Base-by-base conservation (phyloP, 1,284 basidiomycete species). In the Puccinia hordei region DNA sequence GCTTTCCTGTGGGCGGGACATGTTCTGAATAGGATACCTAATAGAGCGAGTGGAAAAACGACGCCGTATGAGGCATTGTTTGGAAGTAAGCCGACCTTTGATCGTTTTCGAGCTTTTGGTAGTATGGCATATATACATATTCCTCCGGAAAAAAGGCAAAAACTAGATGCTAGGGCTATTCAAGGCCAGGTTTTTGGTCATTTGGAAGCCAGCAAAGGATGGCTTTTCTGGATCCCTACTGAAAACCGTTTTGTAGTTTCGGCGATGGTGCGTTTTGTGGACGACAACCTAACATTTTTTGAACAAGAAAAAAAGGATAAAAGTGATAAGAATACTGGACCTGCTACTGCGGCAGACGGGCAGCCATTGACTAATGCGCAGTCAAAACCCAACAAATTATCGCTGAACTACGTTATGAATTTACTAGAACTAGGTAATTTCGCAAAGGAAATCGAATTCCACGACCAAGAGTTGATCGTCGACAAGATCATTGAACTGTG, bases 111-210 rank as follows among this genome's bases (percentile, higher is more conserved):
- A 13, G 22, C 30, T 2, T 79, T 71, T 61, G 68, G 77, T 12
- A 33, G n/a, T 17, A 27, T n/a, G 19, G 76, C 15, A 0, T 79
- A 69, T 27, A 27, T 69, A 0, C 76, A 79, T n/a, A 61, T 79
- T 6, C 65, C 65, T 5, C 10, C 17, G 13, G 66, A 79, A 71
- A 41, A 19, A 2, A 9, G 49, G 4, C 24, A 30, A 27, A 69
- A 69, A 13, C 33, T 78, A 3, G 75, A 78, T 9, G 3, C 46
- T 2, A 51, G 49, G 44, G 75, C 63, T 0, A 1, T 55, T 1
- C 24, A 53, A n/a, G 51, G 65, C 3, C 30, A 24, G 12, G 61
- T 78, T 33, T 15, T 78, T 13, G 49, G 27, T 6, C 46, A 51
- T 38, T n/a, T 68, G 17, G 17, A 12, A 3, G 13, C 30, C 10